Evolutionary conservation across 78 protist genomes (phyloP).

Genomic region (Creolimax fragrantissima): DNA sequence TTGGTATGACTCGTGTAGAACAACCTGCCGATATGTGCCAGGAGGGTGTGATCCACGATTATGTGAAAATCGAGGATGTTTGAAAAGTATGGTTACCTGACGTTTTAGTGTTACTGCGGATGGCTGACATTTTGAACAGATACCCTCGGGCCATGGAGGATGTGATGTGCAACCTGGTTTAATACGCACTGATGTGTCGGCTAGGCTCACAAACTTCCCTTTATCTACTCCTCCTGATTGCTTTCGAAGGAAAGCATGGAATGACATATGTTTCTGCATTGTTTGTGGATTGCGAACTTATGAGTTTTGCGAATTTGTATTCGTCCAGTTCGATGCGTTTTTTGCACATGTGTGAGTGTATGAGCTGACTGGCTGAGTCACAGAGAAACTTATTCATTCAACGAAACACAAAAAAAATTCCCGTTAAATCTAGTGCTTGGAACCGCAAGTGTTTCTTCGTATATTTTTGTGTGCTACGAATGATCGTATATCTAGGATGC

Average conservation of each 20-base stretch:
- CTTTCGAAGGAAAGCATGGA: constrained; percentile 17
- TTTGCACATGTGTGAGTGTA: too few species aligned
- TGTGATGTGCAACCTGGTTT: not conserved
- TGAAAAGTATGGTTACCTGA: too few species aligned
- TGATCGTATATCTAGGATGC: too few species aligned
- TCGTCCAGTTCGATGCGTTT: not conserved
- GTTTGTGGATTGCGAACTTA: not conserved
- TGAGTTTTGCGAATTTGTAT: too few species aligned
- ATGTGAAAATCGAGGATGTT: too few species aligned
- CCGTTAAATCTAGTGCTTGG: not conserved
- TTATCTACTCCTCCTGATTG: not conserved
- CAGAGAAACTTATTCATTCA: too few species aligned
- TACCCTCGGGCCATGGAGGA: constrained; percentile 33
- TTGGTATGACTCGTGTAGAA: too few species aligned
- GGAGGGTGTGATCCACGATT: too few species aligned
- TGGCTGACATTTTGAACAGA: constrained; percentile 36
- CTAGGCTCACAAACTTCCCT: not conserved
- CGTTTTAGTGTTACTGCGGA: constrained; percentile 7
- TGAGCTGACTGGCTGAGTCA: too few species aligned
- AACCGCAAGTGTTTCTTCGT: not conserved
- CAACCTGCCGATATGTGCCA: too few species aligned
- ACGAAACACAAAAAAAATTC: too few species aligned
- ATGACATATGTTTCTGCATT: constrained; percentile 4
- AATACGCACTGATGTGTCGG: not conserved
- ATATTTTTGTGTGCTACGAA: too few species aligned